Conservation (phyloP, 176 grass and related monocot species). For the Cenchrus fungigraminus region DNA sequence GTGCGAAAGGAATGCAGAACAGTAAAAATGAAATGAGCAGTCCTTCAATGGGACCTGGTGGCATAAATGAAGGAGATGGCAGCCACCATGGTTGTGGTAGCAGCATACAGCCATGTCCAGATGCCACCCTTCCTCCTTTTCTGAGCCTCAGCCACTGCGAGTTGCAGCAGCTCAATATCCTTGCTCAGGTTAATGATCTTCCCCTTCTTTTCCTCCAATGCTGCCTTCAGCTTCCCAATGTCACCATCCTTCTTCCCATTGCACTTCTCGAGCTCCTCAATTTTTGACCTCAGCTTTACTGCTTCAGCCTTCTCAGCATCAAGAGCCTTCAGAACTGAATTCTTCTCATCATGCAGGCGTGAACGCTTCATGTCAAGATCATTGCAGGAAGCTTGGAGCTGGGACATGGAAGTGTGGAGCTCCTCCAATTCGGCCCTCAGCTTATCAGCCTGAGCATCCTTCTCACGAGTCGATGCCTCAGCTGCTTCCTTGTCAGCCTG, state of each 20-base stretch:
- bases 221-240: constrained; percentile 39
- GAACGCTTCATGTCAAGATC: constrained; percentile 21
- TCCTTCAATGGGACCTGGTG: constrained; percentile 41
- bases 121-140: constrained; percentile 50
- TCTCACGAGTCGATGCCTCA: constrained; percentile 8
- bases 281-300: constrained; percentile 37
- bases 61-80: constrained; percentile 72
- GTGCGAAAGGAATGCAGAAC: not conserved
- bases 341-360: constrained; percentile 41
- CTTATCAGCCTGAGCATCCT: constrained; percentile 42
- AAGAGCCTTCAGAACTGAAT: constrained; percentile 40
- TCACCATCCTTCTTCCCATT: constrained; percentile 45
- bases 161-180: constrained; percentile 47
- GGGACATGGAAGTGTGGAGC: constrained; percentile 37
- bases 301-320: constrained; percentile 47
- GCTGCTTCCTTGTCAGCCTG: constrained; percentile 48
- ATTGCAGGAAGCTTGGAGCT: constrained; percentile 42
- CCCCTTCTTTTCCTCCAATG: constrained; percentile 39
- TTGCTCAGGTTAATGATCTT: constrained; percentile 43
- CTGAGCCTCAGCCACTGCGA: constrained; percentile 51
- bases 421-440: constrained; percentile 43
- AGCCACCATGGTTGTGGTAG: constrained; percentile 56
- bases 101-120: constrained; percentile 66
- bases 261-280: constrained; percentile 49
- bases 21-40: constrained; percentile 3